phyloP scores from a whole-genome alignment of 805 yeast species.

The Candida berthetii region DNA sequence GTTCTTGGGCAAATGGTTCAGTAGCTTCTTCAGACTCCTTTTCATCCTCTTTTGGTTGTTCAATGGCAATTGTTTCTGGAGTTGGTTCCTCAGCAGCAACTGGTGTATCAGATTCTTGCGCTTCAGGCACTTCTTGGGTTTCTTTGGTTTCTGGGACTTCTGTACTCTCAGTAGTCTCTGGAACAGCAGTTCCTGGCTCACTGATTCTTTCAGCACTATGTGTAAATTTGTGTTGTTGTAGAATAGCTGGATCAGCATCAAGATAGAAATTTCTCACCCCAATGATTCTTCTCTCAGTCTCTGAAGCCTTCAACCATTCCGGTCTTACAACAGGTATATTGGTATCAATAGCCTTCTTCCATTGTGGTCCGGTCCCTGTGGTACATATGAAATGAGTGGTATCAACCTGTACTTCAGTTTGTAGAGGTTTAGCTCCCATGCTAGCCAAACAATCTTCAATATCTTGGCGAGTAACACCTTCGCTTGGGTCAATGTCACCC shows the following conservation, averaged over 20 bases:
- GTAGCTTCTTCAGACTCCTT: slow-evolving; percentile 4
- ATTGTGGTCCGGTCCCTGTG: slow-evolving; percentile 64
- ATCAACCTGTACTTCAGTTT: slow-evolving; percentile 69
- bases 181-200: background rate
- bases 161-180: slow-evolving; percentile 2
- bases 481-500: slow-evolving; percentile 64
- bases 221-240: slow-evolving; percentile 41
- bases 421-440: slow-evolving; percentile 87
- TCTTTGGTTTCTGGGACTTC: slow-evolving; percentile 2
- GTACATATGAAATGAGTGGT: slow-evolving; percentile 93
- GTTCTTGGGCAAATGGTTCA: slow-evolving; percentile 1
- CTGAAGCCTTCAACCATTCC: slow-evolving; percentile 96
- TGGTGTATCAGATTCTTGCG: background rate
- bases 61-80: slow-evolving; percentile 1
- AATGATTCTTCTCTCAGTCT: slow-evolving; percentile 77
- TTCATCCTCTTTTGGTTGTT: background rate
- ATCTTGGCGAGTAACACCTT: slow-evolving; percentile 41
- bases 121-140: slow-evolving; percentile 2
- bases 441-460: slow-evolving; percentile 53
- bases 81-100: no score
- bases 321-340: slow-evolving; percentile 94
- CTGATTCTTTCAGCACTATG: slow-evolving; percentile 2
- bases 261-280: slow-evolving; percentile 87
- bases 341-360: slow-evolving; percentile 70
- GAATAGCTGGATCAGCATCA: slow-evolving; percentile 40